Percentiles rank a stretch among this genome's conserved stretches.
phyloP scores from a whole-genome alignment of 2,329 filamentous ascomycete species.

The Capronia epimyces region DNA sequence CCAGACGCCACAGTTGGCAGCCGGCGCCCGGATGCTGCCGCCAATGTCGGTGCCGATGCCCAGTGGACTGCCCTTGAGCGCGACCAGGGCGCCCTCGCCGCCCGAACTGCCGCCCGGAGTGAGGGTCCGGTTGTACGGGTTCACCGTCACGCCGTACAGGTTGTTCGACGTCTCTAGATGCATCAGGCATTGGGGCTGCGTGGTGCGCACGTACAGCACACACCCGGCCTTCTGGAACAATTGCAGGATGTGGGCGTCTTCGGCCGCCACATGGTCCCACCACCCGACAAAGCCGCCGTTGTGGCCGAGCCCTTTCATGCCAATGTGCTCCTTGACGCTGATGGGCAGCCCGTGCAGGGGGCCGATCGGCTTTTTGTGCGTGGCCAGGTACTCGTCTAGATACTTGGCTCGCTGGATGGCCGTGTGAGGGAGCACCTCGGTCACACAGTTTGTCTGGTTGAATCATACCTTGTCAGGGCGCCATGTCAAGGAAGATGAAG shows the following conservation, averaged over 20 bases:
- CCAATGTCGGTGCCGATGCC: slow-evolving; percentile 52
- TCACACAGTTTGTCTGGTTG: slow-evolving; percentile 37
- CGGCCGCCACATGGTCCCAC: slow-evolving; percentile 26
- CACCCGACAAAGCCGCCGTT: slow-evolving; percentile 31
- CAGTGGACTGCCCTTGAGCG: slow-evolving; percentile 47
- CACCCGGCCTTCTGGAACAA: slow-evolving; percentile 31
- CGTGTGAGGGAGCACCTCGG: slow-evolving; percentile 48
- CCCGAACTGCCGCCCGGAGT: slow-evolving; percentile 52
- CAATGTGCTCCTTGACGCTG: slow-evolving; percentile 47
- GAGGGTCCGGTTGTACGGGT: slow-evolving; percentile 50
- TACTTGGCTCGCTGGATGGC: slow-evolving; percentile 45
- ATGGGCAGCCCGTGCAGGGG: slow-evolving; percentile 59
- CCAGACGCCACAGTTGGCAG: slow-evolving; percentile 8
- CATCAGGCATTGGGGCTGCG: slow-evolving; percentile 31
- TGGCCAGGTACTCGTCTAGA: slow-evolving; percentile 41
- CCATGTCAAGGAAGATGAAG: not conserved
- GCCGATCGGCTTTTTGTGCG: slow-evolving; percentile 39
- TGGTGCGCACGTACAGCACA: slow-evolving; percentile 32
- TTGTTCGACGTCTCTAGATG: slow-evolving; percentile 32
- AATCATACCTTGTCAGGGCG: not conserved
- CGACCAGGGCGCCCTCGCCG: slow-evolving; percentile 53
- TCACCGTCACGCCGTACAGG: slow-evolving; percentile 43
- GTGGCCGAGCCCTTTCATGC: slow-evolving; percentile 41
- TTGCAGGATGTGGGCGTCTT: slow-evolving; percentile 30
- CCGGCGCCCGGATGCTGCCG: slow-evolving; percentile 25